Conservation (phyloP, 352 stramenopile genomes). For the Elongisporangium anandrum region DNA sequence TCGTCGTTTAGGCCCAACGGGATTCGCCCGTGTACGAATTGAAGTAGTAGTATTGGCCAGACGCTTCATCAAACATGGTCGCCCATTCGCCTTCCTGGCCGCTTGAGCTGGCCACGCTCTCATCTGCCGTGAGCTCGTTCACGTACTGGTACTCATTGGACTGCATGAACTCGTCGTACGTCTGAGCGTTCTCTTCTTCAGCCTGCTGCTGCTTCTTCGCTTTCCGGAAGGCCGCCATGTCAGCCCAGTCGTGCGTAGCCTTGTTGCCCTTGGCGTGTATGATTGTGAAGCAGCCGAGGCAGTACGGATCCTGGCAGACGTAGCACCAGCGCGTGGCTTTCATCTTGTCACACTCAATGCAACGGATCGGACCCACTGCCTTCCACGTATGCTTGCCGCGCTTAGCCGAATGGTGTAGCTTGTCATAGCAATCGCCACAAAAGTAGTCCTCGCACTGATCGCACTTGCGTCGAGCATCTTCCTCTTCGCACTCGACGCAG, state of each 20-base stretch:
- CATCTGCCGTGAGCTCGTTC: constrained; percentile 30
- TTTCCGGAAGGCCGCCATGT: constrained; percentile 63
- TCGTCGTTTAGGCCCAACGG: constrained; percentile 35
- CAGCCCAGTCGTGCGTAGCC: constrained; percentile 54
- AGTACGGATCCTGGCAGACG: constrained; percentile 76
- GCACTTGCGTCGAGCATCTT: constrained; percentile 60
- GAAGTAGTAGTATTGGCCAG: constrained; percentile 72
- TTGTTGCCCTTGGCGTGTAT: constrained; percentile 85
- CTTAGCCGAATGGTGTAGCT: constrained; percentile 66
- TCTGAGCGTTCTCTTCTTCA: constrained; percentile 61
- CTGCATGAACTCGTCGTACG: constrained; percentile 69
- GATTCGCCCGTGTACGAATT: constrained; percentile 68
- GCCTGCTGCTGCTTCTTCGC: constrained; percentile 23
- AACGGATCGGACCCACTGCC: constrained; percentile 64
- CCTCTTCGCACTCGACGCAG: constrained; percentile 78
- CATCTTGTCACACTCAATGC: constrained; percentile 85
- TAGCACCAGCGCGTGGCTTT: constrained; percentile 74
- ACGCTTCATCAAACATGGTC: constrained; percentile 54
- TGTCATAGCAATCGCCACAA: constrained; percentile 73
- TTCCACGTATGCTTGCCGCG: constrained; percentile 77
- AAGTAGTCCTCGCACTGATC: constrained; percentile 77
- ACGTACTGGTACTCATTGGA: constrained; percentile 81
- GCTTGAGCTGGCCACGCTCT: constrained; percentile 3
- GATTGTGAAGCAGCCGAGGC: constrained; percentile 76
- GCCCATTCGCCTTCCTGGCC: constrained; percentile 37